A percentile compares a stretch with the other conserved stretches of the same genome.
Conservation (phyloP, 345 rosid genomes). For the Nasturtium officinale region DNA sequence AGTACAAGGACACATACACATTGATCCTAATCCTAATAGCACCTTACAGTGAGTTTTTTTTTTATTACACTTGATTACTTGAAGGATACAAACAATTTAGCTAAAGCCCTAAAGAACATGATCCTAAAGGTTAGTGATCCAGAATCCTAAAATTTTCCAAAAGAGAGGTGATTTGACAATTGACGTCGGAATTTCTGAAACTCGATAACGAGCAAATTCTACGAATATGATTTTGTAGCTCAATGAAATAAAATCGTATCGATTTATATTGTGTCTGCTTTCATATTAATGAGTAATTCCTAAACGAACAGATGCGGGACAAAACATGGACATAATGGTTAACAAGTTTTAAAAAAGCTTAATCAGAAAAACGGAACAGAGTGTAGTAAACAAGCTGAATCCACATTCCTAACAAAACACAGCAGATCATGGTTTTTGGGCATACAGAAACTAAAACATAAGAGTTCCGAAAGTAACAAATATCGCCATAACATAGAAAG, state of each 20-base stretch:
- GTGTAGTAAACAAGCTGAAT: slow-evolving; percentile 8
- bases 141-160: too few species aligned
- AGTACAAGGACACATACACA: too few species aligned
- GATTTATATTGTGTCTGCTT: neutral
- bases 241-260: too few species aligned
- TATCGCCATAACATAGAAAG: slow-evolving; percentile 6
- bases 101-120: neutral
- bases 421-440: neutral
- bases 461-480: slow-evolving; percentile 27
- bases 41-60: too few species aligned
- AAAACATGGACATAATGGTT: neutral
- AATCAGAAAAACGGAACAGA: slow-evolving; percentile 1
- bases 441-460: slow-evolving; percentile 20
- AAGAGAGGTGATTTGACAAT: too few species aligned
- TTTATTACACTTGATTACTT: neutral
- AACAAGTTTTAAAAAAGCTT: neutral
- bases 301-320: neutral
- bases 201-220: neutral
- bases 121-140: neutral
- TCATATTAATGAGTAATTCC: neutral
- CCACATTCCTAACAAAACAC: slow-evolving; percentile 25
- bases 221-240: too few species aligned
- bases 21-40: too few species aligned
- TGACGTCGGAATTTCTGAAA: too few species aligned
- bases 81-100: neutral